Evolutionary conservation across 257 asterid genomes (phyloP), one percentile per base, ranked within the genome.

Genomic region (Thymus quinquecostatus): DNA sequence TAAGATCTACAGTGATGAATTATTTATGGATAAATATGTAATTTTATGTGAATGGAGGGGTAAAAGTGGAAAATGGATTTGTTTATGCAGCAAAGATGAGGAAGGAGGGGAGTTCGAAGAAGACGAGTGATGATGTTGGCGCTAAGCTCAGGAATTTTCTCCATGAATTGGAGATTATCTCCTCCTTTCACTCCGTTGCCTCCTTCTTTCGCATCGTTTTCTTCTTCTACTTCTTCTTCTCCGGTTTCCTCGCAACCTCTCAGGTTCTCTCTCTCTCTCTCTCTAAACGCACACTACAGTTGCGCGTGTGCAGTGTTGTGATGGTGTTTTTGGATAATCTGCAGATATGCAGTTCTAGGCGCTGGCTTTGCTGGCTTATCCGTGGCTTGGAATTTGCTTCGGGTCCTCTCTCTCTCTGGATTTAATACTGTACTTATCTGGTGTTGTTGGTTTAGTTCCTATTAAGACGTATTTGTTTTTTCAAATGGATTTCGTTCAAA

Each of bases 301-400:
- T 62, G 10, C 21, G 21, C 21, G 21, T 21, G 21, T 21, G 21
- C 21, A 21, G 21, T 21, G 21, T 21, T 21, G 21, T 43, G 36
- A n/a, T 58, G 65, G 60, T 11, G 60, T 64, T 27, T 14, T 60
- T 66, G 40, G 33, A 45, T 60, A 29, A 21, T 53, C 38, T 76
- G 75, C 82, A 95, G 99, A 68, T 87, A 76, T 75, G 99, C 98
- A 69, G 89, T 95, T 82, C 95, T 95, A 77, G 99, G 99, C 60
- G 99, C 99, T 75, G 99, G 99, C 51, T 92, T 91, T 84, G 98
- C 99, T 77, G 99, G 99, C 63, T 74, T 95, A 66, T 91, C 98
- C 72, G 96, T 95, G 30, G 87, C 82, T 74, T 95, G 97, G 96
- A 91, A 95, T 85, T 83, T 95, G 86, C 89, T 95, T 82, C 92